A percentile compares a stretch with the other conserved stretches of the same genome.
Evolutionary conservation across 2,329 filamentous ascomycete species (phyloP).

Genomic region (Ceratocystis destructans): DNA sequence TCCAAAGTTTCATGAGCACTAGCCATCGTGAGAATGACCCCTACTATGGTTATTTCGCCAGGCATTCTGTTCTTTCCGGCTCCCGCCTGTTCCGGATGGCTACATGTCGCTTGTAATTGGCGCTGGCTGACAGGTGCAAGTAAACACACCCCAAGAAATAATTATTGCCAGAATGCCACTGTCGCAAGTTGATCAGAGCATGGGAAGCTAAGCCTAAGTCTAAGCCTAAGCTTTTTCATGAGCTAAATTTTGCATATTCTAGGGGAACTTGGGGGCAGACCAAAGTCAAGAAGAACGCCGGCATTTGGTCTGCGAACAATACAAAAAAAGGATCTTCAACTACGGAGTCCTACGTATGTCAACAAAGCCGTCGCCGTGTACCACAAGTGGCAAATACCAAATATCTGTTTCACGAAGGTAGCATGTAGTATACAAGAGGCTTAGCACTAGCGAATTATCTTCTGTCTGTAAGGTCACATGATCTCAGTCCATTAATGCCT

Average conservation of each 20-base stretch:
- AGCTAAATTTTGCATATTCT: background rate
- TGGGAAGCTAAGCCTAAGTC: background rate
- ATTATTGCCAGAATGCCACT: background rate
- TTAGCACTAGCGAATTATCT: background rate
- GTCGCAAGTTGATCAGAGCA: slow-evolving; percentile 4
- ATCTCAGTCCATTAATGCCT: background rate
- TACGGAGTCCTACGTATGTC: too few relatives aligned
- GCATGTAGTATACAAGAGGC: too few relatives aligned
- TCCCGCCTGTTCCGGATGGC: background rate
- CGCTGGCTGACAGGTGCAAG: too few relatives aligned
- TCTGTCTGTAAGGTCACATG: background rate
- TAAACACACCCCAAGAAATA: background rate
- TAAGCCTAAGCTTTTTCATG: background rate
- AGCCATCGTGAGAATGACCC: background rate
- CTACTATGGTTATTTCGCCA: background rate
- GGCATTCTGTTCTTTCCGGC: background rate
- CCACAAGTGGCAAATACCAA: background rate
- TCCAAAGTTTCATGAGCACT: background rate
- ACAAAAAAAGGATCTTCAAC: too few relatives aligned
- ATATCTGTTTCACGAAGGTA: background rate
- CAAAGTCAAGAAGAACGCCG: too few relatives aligned
- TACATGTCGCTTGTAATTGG: background rate
- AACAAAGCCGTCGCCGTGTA: background rate
- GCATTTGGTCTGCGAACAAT: too few relatives aligned
- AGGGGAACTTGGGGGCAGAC: background rate